phyloP scores from a whole-genome alignment of 371 early-diverging fungal species.

The Mortierella sp. region DNA sequence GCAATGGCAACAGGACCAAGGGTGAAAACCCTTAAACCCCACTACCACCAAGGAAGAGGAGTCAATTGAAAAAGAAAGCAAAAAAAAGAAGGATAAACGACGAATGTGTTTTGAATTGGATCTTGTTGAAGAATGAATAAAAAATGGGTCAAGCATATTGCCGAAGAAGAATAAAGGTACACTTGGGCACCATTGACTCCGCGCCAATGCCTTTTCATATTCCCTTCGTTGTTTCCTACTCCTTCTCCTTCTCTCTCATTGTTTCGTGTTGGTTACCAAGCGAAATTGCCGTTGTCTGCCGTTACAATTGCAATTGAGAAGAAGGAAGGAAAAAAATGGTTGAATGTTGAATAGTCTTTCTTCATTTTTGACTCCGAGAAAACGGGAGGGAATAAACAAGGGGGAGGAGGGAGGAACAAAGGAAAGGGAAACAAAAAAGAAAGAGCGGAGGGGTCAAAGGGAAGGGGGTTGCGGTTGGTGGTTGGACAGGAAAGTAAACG shows the following conservation, averaged over 20 bases:
- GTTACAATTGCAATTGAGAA: background rate
- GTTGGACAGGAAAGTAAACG: slow-evolving; percentile 4
- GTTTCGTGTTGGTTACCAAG: background rate
- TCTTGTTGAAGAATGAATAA: background rate
- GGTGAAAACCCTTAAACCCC: slow-evolving; percentile 10
- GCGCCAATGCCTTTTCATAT: too few species aligned
- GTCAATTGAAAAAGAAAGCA: background rate
- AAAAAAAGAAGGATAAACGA: background rate
- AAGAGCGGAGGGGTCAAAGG: background rate
- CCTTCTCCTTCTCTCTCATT: background rate
- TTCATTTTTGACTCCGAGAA: background rate
- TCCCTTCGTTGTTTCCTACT: background rate
- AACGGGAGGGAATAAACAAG: background rate
- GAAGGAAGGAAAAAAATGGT: background rate
- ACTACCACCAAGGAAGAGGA: background rate
- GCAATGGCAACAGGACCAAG: background rate
- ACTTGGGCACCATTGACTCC: too few species aligned
- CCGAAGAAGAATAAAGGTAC: too few species aligned
- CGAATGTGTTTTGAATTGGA: background rate
- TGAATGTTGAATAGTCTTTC: background rate
- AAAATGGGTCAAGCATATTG: too few species aligned
- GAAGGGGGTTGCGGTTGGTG: background rate
- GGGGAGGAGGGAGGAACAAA: background rate
- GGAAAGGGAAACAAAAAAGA: background rate
- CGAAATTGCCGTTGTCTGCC: background rate